Evolutionary conservation across 1,284 basidiomycete genomes (phyloP), one percentile per base, ranked within the genome.

Genomic region (Grifola frondosa): DNA sequence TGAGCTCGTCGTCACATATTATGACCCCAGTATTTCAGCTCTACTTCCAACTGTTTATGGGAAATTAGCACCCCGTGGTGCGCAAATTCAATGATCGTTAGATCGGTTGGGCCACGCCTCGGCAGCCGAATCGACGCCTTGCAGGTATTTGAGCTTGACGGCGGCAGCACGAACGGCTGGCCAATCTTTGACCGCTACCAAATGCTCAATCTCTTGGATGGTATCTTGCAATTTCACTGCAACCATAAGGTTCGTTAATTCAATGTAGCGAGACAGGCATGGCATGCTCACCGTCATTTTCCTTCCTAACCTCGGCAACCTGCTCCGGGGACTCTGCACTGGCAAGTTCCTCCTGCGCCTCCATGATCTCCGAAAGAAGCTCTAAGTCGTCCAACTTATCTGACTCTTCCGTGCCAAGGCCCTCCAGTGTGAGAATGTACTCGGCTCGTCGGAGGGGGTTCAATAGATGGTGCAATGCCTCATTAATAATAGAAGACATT

Each of bases 361-460:
- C 85, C 77, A 97, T 84, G 32, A 96, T 79, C 54, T 89, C 80
- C 62, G 76, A 75, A 46, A 97, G 75, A 36, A 97, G 77, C 35
- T 71, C 77, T 24, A 79, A 68, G 60, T 96, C 88, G 6, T 86
- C 80, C 21, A 88, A 62, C 40, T 81, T 77, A 53, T 97, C 93
- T n/a, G 70, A 71, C 65, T 96, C 93, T 3, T 71, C 70, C 22
- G 84, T 71, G 8, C 73, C 72, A 25, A 78, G 52, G 6, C 83
- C 81, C 52, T 89, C 77, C 39, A 72, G 70, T 21, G 74, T 67
- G 11, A 96, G 73, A 46, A 91, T 78, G 53, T 91, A 91, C 57
- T 84, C 79, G 19, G 78, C 79, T 25, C 88, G 78, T 20, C 73
- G 66, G 23, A 87, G 65, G 2, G 89, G 88, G 42, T 74, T 70